phyloP scores from a whole-genome alignment of 208 protist species.

The Trypanosoma mega region DNA sequence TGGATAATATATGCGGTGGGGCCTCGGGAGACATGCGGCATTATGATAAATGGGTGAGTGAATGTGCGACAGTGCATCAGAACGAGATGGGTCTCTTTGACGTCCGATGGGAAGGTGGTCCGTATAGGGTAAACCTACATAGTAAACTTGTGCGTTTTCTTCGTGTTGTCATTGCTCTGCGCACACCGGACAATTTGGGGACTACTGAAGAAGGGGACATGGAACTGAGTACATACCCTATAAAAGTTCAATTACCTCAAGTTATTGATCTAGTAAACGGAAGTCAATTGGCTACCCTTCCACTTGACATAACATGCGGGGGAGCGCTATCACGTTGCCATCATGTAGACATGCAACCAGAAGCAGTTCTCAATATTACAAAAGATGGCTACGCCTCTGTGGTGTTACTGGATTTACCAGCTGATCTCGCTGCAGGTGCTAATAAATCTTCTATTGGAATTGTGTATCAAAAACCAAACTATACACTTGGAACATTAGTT shows the following conservation, averaged over 20 bases:
- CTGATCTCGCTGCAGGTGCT: background rate
- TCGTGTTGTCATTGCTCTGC: constrained; percentile 46
- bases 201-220: background rate
- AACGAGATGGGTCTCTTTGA: constrained; percentile 16
- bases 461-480: constrained; percentile 52
- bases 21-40: constrained; percentile 22
- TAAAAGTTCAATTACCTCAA: constrained; percentile 8
- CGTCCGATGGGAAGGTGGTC: constrained; percentile 39
- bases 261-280: background rate
- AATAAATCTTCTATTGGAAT: constrained; percentile 46
- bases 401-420: constrained; percentile 11
- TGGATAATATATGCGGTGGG: constrained; percentile 64
- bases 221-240: background rate
- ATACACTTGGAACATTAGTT: constrained; percentile 52
- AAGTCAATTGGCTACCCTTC: background rate
- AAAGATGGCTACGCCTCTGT: constrained; percentile 4
- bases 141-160: constrained; percentile 35
- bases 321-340: constrained; percentile 3
- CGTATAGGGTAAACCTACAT: constrained; percentile 18
- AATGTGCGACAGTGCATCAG: constrained; percentile 29
- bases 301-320: constrained; percentile 16
- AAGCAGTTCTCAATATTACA: constrained; percentile 14
- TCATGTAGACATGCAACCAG: constrained; percentile 2
- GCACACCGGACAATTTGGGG: constrained; percentile 11
- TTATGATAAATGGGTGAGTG: constrained; percentile 29